Base-by-base conservation (phyloP, 2,329 filamentous ascomycete genomes). In the Colletotrichum agaves region DNA sequence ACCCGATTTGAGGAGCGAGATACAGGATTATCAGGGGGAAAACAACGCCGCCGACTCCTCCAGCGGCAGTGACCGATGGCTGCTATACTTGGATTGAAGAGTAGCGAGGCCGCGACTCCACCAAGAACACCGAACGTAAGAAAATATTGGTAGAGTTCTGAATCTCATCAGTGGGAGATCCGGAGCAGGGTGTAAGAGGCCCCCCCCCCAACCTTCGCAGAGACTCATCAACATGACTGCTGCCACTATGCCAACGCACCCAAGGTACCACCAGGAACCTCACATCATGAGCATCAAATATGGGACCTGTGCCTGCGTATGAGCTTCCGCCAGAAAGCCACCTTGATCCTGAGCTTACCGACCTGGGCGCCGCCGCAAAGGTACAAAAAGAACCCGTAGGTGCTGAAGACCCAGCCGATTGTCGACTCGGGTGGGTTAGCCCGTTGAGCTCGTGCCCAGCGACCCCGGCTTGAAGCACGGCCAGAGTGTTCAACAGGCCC, bases 331-430 rank as follows among this genome's bases (percentile, higher is more conserved):
- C 8, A 37, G 10, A 10, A 37, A 37, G 7, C 3, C 10, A 37
- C 10, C 31, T n/a, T 12, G 33, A 33, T n/a, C 12, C 15, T 17
- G 5, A 39, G 46, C 52, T 19, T 33, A 69, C 77, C 91, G 46
- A 92, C 87, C 73, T 92, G 89, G 1, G 92, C 85, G 12, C 91
- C 85, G 12, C 91, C 91, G 56, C 90, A 88, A 73, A 92, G 90
- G 75, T 92, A 92, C 13, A 89, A 83, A 43, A 93, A 81, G 74
- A 93, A 93, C 21, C 88, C 84, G 72, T 91, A 93, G 56, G 91
- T 80, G 71, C 88, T 87, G 71, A 93, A 91, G 63, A 94, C 91
- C 91, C 91, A 94, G 1, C 90, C 90, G 37, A 90, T 86, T 5
- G 82, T 84, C 11, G 87, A 86, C 47, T 88, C 85, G 37, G 81